These are phyloP conservation scores for Periconia sp. DNA, from an alignment of 2,329 filamentous ascomycete species.

Conservation along the genomic window DNA sequence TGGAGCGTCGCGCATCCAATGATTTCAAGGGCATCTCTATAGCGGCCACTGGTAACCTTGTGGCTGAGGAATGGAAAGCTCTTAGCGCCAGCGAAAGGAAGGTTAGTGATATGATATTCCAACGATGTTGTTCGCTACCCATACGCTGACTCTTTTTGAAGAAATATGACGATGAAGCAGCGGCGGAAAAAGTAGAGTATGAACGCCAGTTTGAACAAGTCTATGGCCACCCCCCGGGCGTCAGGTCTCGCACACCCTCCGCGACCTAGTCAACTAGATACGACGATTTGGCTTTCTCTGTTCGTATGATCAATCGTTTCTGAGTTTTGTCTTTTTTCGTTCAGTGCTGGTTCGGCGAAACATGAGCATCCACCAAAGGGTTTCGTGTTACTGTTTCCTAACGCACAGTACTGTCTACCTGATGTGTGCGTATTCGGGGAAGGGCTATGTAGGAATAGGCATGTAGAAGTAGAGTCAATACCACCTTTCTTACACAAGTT, in stretches of 20 bases:
- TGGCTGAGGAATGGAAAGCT: conserved; percentile 52
- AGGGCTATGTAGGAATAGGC: not conserved
- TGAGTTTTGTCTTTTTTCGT: not conserved
- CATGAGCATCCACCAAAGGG: not conserved
- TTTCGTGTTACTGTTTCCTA: not conserved
- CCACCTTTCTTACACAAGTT: not conserved
- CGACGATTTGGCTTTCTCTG: not conserved
- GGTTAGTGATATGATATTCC: conserved; percentile 35
- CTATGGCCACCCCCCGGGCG: not conserved
- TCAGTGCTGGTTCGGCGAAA: not conserved
- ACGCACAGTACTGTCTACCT: too few relatives aligned
- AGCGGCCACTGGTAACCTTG: conserved; percentile 44
- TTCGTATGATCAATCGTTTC: not conserved
- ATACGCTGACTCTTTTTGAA: not conserved
- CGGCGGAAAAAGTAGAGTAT: not conserved
- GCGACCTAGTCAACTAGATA: not conserved
- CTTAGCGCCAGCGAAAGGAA: conserved; percentile 52
- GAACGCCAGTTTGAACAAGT: not conserved
- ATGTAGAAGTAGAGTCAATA: not conserved
- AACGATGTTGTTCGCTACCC: not conserved
- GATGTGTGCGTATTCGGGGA: not conserved
- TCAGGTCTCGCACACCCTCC: too few relatives aligned
- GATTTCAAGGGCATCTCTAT: conserved; percentile 54
- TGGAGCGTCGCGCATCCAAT: conserved; percentile 48
- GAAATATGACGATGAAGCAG: not conserved